phyloP scores from a whole-genome alignment of 202 grass and related monocot species.

The Brachypodium distachyon region DNA sequence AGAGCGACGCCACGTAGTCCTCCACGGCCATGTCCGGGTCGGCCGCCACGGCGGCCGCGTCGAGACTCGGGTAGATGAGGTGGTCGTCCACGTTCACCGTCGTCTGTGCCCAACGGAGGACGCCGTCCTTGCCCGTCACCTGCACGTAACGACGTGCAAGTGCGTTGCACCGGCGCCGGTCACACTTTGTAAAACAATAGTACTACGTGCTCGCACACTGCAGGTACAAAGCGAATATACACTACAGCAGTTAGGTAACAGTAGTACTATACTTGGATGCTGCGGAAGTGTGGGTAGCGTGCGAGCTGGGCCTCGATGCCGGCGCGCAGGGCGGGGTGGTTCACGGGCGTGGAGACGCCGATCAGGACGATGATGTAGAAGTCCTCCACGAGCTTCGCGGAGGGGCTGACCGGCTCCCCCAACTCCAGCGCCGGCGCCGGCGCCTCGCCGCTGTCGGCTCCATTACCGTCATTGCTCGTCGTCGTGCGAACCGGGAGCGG shows the following conservation, averaged over 20 bases:
- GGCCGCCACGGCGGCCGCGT: background rate
- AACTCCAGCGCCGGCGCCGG: background rate
- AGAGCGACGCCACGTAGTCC: conserved; percentile 75
- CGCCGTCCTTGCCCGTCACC: conserved; percentile 28
- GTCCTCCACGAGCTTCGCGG: conserved; percentile 47
- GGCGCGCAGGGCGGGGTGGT: conserved; percentile 29
- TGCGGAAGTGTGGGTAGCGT: conserved; percentile 60
- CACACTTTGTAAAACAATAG: background rate
- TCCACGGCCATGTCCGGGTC: conserved; percentile 51
- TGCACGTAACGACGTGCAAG: background rate
- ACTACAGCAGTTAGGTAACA: too few relatives aligned
- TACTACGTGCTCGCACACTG: background rate
- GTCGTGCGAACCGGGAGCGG: background rate
- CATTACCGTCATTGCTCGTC: background rate
- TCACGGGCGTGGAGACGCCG: conserved; percentile 23
- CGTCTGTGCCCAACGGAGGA: conserved; percentile 40
- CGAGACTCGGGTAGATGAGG: conserved; percentile 50
- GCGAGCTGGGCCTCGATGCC: conserved; percentile 56
- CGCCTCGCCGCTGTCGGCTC: background rate
- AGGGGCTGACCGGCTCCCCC: conserved; percentile 44
- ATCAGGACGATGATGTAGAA: conserved; percentile 61
- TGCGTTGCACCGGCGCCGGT: background rate
- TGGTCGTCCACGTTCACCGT: conserved; percentile 69
- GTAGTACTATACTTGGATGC: conserved; percentile 68
- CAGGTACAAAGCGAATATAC: background rate